These are phyloP conservation scores for Verticillium isaacii DNA, from an alignment of 2,329 filamentous ascomycete genomes.

Conservation along the genomic window DNA sequence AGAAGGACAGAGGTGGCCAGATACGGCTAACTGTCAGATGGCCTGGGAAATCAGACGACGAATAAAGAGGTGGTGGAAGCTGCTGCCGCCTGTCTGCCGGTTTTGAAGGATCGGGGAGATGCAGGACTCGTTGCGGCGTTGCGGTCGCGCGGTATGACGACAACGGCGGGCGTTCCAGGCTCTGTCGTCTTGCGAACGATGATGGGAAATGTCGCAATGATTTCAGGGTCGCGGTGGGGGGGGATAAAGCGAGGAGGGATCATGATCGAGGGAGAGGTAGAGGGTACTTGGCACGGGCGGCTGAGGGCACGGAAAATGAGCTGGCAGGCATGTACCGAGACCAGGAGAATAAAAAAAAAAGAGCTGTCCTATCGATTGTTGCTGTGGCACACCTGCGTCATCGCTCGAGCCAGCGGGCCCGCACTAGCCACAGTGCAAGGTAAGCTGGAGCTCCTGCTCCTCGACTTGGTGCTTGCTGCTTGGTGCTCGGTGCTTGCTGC, in stretches of 20 bases:
- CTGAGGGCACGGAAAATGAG: background rate
- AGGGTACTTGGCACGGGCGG: background rate
- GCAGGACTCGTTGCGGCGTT: background rate
- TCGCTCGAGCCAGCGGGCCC: conserved; percentile 8
- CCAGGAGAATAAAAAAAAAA: background rate
- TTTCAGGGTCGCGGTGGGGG: conserved; percentile 3
- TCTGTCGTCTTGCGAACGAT: background rate
- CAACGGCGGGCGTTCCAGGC: background rate
- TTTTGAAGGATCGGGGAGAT: background rate
- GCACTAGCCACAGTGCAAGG: conserved; percentile 13
- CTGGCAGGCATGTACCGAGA: background rate
- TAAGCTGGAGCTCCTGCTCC: conserved; percentile 1
- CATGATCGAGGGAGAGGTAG: background rate
- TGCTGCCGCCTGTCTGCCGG: background rate
- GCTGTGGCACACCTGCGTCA: conserved; percentile 15
- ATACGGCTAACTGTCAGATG: background rate
- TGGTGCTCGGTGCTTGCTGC: background rate
- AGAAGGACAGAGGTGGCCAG: no score
- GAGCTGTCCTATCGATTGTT: conserved; percentile 6
- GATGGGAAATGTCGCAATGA: conserved; percentile 4
- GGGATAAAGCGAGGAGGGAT: background rate
- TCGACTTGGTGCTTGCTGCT: background rate
- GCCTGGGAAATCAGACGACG: background rate
- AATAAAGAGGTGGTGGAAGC: background rate
- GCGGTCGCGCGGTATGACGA: background rate